phyloP scores from a whole-genome alignment of 345 rosid genomes.

The Gossypium anomalum region DNA sequence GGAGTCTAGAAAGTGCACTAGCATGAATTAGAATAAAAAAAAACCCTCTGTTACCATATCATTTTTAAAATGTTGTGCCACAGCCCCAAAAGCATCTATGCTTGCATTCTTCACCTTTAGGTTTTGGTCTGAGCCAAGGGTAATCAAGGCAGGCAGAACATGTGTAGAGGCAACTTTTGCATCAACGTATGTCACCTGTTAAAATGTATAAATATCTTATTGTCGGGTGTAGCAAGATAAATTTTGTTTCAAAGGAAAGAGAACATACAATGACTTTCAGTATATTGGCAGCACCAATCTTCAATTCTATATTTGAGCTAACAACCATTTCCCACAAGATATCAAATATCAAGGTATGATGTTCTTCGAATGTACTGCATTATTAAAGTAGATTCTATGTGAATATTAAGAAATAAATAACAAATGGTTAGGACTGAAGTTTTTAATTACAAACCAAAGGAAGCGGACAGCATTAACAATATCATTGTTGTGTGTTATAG shows the following conservation, averaged over 20 bases:
- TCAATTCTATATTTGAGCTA: conserved; percentile 70
- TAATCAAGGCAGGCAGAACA: conserved; percentile 84
- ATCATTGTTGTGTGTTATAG: conserved; percentile 45
- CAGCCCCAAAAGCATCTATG: conserved; percentile 96
- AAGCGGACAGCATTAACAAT: conserved; percentile 78
- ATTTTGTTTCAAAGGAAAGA: conserved; percentile 17
- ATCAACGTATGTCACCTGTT: conserved; percentile 72
- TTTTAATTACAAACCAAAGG: conserved; percentile 65
- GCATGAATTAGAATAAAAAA: neutral
- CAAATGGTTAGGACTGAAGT: conserved; percentile 8
- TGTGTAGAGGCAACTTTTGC: conserved; percentile 80
- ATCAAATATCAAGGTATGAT: conserved; percentile 74
- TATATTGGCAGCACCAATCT: conserved; percentile 71
- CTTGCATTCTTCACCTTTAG: conserved; percentile 87
- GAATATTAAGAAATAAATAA: conserved; percentile 13
- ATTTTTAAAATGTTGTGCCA: conserved; percentile 88
- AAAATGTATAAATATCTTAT: conserved; percentile 17
- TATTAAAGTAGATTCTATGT: conserved; percentile 25
- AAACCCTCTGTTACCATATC: conserved; percentile 52
- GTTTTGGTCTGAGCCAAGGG: conserved; percentile 96
- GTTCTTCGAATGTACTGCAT: conserved; percentile 77
- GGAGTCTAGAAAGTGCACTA: neutral
- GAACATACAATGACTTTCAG: conserved; percentile 75
- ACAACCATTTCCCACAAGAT: conserved; percentile 97
- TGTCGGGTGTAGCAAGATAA: conserved; percentile 7